These are phyloP conservation scores for Colletotrichum endophyticum DNA, from an alignment of 2,329 filamentous ascomycete genomes.

Conservation along the genomic window DNA sequence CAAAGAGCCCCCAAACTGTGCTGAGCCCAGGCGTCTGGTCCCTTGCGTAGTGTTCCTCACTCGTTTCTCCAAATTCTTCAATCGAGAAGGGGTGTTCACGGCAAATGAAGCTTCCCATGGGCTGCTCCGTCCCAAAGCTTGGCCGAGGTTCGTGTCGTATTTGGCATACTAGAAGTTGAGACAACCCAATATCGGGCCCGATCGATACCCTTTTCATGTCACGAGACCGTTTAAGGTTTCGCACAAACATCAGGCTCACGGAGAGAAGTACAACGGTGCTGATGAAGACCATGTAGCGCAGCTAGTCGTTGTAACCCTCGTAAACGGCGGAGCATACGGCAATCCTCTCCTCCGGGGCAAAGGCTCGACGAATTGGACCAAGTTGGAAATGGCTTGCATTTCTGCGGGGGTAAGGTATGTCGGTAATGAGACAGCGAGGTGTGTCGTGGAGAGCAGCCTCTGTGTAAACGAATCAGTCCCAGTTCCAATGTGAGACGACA, in stretches of 20 bases:
- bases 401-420: not conserved
- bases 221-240: not conserved
- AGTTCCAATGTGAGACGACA: not conserved
- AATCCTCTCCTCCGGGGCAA: not conserved
- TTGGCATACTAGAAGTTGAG: not conserved
- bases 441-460: not conserved
- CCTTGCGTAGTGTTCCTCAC: not conserved
- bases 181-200: not conserved
- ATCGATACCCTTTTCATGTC: not conserved
- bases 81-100: not conserved
- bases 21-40: not conserved
- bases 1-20: not conserved
- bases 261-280: not conserved
- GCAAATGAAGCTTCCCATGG: constrained; percentile 3
- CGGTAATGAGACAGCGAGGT: not conserved
- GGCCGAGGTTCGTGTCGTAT: not conserved
- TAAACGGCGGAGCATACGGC: not conserved
- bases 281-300: constrained; percentile 1
- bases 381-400: not conserved
- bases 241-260: not conserved
- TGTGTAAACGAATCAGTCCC: not conserved
- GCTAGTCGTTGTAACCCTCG: not conserved
- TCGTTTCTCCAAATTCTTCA: not conserved
- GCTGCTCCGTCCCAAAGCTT: not conserved
- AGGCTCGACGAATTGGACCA: not conserved